Percentiles rank a stretch among this genome's conserved stretches.
Evolutionary conservation across 768 basidiomycete species (phyloP).

Genomic region (Antrodiella citrinella): DNA sequence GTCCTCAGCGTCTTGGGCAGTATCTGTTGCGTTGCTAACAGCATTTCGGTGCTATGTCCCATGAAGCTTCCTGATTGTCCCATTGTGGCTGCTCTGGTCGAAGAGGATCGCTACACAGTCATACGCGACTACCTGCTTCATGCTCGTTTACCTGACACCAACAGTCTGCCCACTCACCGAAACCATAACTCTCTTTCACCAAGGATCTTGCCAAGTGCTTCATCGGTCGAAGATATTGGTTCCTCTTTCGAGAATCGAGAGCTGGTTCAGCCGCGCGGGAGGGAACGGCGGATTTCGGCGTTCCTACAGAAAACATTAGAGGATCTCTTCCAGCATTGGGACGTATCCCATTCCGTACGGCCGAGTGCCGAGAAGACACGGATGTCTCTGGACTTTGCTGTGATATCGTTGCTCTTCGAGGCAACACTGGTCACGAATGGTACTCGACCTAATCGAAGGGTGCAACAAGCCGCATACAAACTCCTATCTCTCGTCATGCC

Average conservation of each 20-base stretch:
- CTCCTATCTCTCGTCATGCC: conserved; percentile 33
- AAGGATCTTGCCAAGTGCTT: not conserved
- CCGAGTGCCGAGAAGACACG: conserved; percentile 59
- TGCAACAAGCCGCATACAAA: conserved; percentile 58
- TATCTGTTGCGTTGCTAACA: conserved; percentile 48
- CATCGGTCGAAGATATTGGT: not conserved
- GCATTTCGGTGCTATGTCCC: conserved; percentile 37
- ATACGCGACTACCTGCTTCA: conserved; percentile 67
- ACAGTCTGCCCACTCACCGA: not conserved
- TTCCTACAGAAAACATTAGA: conserved; percentile 62
- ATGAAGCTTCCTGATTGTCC: conserved; percentile 61
- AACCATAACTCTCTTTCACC: not conserved
- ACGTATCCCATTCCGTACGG: conserved; percentile 27
- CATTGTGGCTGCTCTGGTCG: conserved; percentile 52
- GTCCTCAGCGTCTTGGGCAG: conserved; percentile 54
- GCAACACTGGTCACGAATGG: conserved; percentile 59
- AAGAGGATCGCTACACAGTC: conserved; percentile 45
- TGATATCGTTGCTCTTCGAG: conserved; percentile 64
- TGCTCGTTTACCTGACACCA: conserved; percentile 43
- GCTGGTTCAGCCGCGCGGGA: conserved; percentile 39
- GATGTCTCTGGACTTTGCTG: conserved; percentile 58
- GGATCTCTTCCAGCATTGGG: conserved; percentile 40
- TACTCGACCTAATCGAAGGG: conserved; percentile 45
- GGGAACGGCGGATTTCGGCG: conserved; percentile 53
- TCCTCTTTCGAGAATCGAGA: conserved; percentile 14